A percentile compares a stretch with the other conserved stretches of the same genome.
Evolutionary conservation across 345 rosid genomes (phyloP).

Genomic region (Gossypioides kirkii): DNA sequence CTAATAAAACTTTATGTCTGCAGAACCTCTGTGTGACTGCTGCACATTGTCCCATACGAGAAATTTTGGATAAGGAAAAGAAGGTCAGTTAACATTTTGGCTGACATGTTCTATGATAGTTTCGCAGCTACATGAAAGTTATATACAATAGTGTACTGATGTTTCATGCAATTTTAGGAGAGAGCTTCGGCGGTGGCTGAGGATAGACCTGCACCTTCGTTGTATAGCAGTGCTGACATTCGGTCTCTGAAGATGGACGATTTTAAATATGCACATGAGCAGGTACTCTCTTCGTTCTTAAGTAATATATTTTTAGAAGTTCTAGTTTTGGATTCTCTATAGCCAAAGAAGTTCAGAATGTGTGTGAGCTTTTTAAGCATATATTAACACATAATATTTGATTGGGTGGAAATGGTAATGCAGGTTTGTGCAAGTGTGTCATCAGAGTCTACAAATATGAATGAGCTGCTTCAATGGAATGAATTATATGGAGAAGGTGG

Average conservation of each 20-base stretch:
- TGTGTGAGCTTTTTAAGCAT: not conserved
- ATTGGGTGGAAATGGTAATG: not conserved
- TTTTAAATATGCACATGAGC: constrained; percentile 84
- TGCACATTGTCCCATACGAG: constrained; percentile 95
- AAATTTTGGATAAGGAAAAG: constrained; percentile 86
- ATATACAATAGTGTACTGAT: not conserved
- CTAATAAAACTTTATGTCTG: constrained; percentile 17
- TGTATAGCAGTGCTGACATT: constrained; percentile 66
- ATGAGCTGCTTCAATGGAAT: constrained; percentile 92
- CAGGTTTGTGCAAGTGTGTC: constrained; percentile 98
- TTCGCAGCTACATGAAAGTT: not conserved
- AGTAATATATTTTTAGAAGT: not conserved
- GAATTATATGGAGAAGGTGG: constrained; percentile 98
- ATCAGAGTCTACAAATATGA: constrained; percentile 87
- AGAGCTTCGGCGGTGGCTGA: constrained; percentile 57
- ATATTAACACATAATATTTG: not conserved
- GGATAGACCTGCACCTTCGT: constrained; percentile 53
- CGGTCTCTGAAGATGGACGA: constrained; percentile 80
- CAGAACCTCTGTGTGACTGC: constrained; percentile 95
- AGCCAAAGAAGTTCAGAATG: not conserved
- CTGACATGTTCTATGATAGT: not conserved
- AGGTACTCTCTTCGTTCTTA: constrained; percentile 39
- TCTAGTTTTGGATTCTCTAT: not conserved
- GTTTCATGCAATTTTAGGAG: constrained; percentile 45
- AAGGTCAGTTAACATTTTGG: constrained; percentile 47